Percentiles rank a stretch among this genome's conserved stretches.
phyloP scores from a whole-genome alignment of 192 early-diverging fungal species.

The Umbelopsis ramanniana region DNA sequence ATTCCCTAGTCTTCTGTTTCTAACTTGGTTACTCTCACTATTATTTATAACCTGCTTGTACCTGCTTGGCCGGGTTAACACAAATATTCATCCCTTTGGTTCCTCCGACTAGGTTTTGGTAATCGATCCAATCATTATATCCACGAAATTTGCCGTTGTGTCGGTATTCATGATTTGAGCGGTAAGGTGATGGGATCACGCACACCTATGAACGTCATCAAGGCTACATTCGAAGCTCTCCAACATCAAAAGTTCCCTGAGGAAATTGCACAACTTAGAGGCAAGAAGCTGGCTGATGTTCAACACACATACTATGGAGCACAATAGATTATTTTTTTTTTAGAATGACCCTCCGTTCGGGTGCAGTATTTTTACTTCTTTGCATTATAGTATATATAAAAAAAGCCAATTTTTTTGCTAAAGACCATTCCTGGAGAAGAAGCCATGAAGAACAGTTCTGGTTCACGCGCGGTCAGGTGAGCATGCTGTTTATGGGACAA shows the following conservation, averaged over 20 bases:
- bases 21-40: background rate
- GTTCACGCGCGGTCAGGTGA: no score
- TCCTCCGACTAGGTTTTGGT: constrained; percentile 72
- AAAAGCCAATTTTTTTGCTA: background rate
- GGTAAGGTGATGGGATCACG: constrained; percentile 91
- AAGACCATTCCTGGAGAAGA: no score
- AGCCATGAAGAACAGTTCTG: no score
- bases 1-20: no score
- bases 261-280: constrained; percentile 87
- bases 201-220: constrained; percentile 98
- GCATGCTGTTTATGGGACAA: no score
- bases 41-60: constrained; percentile 27
- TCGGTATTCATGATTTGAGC: constrained; percentile 91
- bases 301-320: constrained; percentile 88
- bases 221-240: constrained; percentile 93
- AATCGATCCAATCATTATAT: constrained; percentile 90
- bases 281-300: constrained; percentile 88
- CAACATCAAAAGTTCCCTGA: constrained; percentile 76
- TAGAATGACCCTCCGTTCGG: background rate
- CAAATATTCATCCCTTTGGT: constrained; percentile 8
- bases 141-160: constrained; percentile 93
- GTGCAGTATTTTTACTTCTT: background rate
- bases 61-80: background rate
- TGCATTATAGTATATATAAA: constrained; percentile 1
- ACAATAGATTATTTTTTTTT: constrained; percentile 25